Base-by-base conservation (phyloP, 768 basidiomycete genomes). In the Hypsizygus marmoreus region DNA sequence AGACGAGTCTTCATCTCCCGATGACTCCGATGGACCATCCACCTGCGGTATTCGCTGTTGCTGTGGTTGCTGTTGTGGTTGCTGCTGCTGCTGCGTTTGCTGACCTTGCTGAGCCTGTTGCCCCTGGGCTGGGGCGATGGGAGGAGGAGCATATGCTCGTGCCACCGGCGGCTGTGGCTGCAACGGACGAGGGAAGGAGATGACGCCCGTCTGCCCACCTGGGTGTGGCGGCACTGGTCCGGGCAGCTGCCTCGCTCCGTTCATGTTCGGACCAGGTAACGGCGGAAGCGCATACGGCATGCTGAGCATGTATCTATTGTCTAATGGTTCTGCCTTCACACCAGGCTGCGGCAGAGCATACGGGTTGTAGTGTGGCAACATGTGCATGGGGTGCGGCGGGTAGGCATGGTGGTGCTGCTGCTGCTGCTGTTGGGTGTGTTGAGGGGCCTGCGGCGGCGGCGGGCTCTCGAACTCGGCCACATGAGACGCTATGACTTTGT, bases 401-500 rank as follows among this genome's bases (percentile, higher is more conserved):
- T 80, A 82, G 36, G 74, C 68, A 47, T 78, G 75, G 33, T 79
- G 77, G 33, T 72, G 77, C 48, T 58, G 70, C 22, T 78, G 75
- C 33, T 79, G 77, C 32, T 72, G 77, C 48, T 58, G 70, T 23
- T 69, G 66, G 1, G 72, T 68, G 22, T 76, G 77, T 33, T 72
- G 76, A 3, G 75, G 66, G 25, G 67, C 70, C 4, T 65, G 70
- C 7, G 67, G 56, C 1, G 73, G 63, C 11, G 68, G 13, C 56
- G 70, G 70, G 13, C 80, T 69, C 63, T 91, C 89, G 64, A 97
- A 98, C 56, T 97, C 92, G 40, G 97, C 97, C 16, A 97, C 95
- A 58, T 88, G 85, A 2, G 92, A 95, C n/a, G 86, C 85, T 29
- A 97, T 80, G 38, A 99, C 85, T 66, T 97, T 97, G 61, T 76